Base-by-base conservation (phyloP, 805 yeast species). In the Candida xiaguanensis region DNA sequence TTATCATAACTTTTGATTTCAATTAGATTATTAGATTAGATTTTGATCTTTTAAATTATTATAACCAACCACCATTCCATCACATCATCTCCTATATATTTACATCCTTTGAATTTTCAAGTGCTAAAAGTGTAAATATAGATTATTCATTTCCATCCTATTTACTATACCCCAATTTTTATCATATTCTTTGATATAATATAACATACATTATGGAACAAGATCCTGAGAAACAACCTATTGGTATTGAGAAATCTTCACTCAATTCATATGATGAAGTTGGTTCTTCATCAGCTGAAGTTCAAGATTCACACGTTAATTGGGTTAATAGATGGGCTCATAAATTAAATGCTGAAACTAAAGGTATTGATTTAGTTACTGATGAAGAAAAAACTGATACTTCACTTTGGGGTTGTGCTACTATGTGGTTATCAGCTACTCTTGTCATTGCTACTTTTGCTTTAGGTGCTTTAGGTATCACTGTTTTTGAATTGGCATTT, bases 351-450 rank as follows among this genome's bases (percentile, higher is more conserved):
- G 72, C 70, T 16, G 74, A 69, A 51, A 62, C 67, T 16, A 77
- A 84, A 55, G 96, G 96, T 61, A 80, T 90, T 46, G 95, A 87
- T 52, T 71, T 83, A 30, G 75, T 90, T 41, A 78, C 85, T 7
- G 95, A 84, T 45, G 85, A 81, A 32, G 91, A 86, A 60, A 82
- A 86, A 58, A 72, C 75, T 33, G 87, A 82, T 45, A 73, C 72
- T 32, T 79, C 85, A 26, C 56, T 83, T 44, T 67, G 77, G 65
- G 77, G 75, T 48, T 85, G 93, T 22, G 87, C 88, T 32, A 71
- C 90, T 36, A 85, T 89, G 91, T 89, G 96, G 95, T 74, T 84
- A 52, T 83, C 95, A 6, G 95, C 95, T 26, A 88, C 89, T 63
- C 70, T 86, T 74, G 95, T 86, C 41, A 77, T 89, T 54, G 88